A percentile compares a stretch with the other conserved stretches of the same genome.
Evolutionary conservation across 192 early-diverging fungal genomes (phyloP).

Genomic region (Coemansia aciculifera): DNA sequence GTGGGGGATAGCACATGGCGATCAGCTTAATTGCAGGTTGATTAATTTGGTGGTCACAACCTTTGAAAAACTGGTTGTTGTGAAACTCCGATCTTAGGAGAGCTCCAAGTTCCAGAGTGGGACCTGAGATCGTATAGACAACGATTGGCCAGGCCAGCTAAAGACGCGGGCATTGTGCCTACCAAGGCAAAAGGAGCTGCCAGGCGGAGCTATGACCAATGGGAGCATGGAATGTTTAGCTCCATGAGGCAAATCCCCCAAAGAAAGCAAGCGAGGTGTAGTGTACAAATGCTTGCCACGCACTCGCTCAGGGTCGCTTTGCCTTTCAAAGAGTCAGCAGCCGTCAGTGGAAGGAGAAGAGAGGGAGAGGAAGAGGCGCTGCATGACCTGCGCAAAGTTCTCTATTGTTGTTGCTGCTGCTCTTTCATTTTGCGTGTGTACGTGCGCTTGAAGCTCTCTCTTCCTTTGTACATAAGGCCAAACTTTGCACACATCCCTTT

Average conservation of each 20-base stretch:
- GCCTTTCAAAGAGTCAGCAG: background rate
- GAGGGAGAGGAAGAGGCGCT: background rate
- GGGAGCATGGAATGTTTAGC: background rate
- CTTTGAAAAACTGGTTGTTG: too few species aligned
- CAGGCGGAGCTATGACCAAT: background rate
- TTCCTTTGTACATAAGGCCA: background rate
- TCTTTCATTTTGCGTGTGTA: background rate
- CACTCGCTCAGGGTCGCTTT: background rate
- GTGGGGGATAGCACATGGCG: background rate
- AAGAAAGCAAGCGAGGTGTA: constrained; percentile 2
- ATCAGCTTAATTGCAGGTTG: background rate
- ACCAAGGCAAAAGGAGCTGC: background rate
- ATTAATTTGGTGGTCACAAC: too few species aligned
- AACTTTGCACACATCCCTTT: background rate
- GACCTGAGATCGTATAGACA: too few species aligned
- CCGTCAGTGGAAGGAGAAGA: background rate
- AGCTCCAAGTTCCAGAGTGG: too few species aligned
- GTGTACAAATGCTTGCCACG: background rate
- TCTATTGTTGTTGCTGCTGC: background rate
- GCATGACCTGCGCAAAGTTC: constrained; percentile 1
- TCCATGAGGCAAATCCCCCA: background rate
- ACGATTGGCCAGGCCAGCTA: too few species aligned
- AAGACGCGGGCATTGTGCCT: background rate
- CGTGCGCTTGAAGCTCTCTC: too few species aligned
- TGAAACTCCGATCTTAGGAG: too few species aligned